phyloP scores from a whole-genome alignment of 768 basidiomycete species.

The Mrakia gelida region DNA sequence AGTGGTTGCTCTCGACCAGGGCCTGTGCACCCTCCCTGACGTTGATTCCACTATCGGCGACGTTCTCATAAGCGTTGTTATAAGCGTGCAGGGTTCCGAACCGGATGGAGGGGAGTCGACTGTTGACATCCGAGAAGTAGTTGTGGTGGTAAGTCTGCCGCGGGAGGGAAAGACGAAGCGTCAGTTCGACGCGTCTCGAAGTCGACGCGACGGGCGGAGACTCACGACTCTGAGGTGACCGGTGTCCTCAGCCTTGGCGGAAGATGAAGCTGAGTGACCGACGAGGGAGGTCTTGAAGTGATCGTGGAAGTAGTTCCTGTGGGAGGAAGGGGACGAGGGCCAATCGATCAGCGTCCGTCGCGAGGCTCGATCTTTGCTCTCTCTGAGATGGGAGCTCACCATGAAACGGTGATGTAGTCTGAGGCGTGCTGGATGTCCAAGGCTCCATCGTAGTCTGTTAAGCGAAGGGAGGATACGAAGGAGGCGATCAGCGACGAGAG shows the following conservation, averaged over 20 bases:
- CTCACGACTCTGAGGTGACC: not conserved
- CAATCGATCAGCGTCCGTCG: not conserved
- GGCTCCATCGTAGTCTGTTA: not conserved
- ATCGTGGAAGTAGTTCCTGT: not conserved
- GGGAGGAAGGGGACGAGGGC: not conserved
- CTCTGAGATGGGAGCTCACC: not conserved
- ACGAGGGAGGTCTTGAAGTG: not conserved
- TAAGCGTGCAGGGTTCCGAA: slow-evolving; percentile 11
- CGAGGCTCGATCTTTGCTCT: not conserved
- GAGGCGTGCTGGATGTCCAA: not conserved
- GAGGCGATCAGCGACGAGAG: not conserved
- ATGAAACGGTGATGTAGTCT: not conserved
- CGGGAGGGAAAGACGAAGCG: not conserved
- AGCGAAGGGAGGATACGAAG: not conserved
- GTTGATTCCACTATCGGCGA: not conserved
- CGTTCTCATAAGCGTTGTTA: not conserved
- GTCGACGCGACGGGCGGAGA: not conserved
- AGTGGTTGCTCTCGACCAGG: slow-evolving; percentile 57
- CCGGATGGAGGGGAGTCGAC: not conserved
- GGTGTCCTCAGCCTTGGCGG: not conserved
- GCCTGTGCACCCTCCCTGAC: not conserved
- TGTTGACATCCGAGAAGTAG: not conserved
- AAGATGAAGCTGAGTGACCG: not conserved
- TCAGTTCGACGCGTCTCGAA: not conserved
- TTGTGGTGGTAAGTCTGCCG: slow-evolving; percentile 11